Evolutionary conservation across 495 filamentous ascomycete genomes (phyloP).

Genomic region (Parathielavia hyrcaniae): DNA sequence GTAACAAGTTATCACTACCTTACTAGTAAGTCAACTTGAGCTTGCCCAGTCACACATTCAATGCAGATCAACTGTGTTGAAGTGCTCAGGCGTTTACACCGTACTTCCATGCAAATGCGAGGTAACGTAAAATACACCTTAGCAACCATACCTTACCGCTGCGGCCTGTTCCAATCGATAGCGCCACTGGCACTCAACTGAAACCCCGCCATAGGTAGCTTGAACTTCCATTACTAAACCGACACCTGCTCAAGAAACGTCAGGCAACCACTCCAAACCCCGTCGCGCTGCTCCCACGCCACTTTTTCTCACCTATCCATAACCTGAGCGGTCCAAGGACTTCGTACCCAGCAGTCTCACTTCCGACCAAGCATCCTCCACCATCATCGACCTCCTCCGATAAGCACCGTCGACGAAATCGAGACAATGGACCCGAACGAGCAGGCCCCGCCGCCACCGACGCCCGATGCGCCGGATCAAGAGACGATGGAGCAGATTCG

Average conservation of each 20-base stretch:
- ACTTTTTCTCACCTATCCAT: not conserved
- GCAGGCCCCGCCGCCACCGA: conserved; percentile 21
- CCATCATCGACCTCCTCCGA: not conserved
- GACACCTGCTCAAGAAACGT: not conserved
- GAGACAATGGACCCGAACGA: conserved; percentile 30
- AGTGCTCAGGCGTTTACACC: too few species aligned
- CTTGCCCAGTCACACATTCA: too few species aligned
- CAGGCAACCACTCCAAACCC: conserved; percentile 8
- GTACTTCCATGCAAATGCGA: too few species aligned
- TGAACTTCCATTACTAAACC: too few species aligned
- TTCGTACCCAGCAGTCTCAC: not conserved
- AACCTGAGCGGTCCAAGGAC: too few species aligned
- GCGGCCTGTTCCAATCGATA: conserved; percentile 12
- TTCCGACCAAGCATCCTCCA: not conserved
- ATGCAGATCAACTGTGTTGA: too few species aligned
- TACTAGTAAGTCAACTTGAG: too few species aligned
- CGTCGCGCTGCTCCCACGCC: not conserved
- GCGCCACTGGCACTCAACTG: conserved; percentile 10
- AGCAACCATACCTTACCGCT: too few species aligned
- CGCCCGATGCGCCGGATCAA: conserved; percentile 31
- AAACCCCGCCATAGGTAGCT: conserved; percentile 26
- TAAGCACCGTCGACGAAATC: not conserved
- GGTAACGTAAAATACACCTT: too few species aligned
- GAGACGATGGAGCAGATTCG: conserved; percentile 41
- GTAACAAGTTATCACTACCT: too few species aligned